These are phyloP conservation scores for Chaetomiaceae sp. DNA, from an alignment of 2,329 filamentous ascomycete species.

Conservation along the genomic window DNA sequence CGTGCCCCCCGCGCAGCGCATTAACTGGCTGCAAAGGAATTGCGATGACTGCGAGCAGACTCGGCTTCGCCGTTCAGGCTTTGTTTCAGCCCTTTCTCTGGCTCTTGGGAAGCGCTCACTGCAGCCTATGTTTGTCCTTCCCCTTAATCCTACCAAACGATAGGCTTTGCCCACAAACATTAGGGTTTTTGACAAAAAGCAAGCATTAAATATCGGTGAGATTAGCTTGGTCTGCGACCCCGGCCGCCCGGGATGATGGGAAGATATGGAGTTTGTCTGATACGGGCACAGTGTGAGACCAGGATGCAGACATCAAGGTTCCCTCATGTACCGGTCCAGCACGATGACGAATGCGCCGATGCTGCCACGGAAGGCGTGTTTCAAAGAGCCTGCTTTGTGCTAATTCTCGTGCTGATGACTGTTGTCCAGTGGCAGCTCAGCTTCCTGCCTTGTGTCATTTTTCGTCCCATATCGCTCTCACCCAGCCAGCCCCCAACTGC, in stretches of 20 bases:
- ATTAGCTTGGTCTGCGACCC: not conserved
- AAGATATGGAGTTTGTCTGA: slow-evolving; percentile 2
- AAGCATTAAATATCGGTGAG: not conserved
- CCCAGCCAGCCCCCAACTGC: slow-evolving; percentile 11
- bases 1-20: slow-evolving; percentile 8
- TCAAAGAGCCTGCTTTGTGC: slow-evolving; percentile 4
- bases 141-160: not conserved
- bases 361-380: slow-evolving; percentile 2
- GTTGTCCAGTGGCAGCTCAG: slow-evolving; percentile 4
- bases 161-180: slow-evolving; percentile 4
- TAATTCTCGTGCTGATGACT: not conserved
- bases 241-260: slow-evolving; percentile 11
- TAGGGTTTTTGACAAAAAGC: slow-evolving; percentile 7
- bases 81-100: not conserved
- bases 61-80: not conserved
- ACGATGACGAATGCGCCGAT: slow-evolving; percentile 1
- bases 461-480: not conserved
- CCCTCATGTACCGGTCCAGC: slow-evolving; percentile 2
- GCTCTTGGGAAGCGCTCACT: not conserved
- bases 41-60: not conserved
- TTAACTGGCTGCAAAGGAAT: slow-evolving; percentile 14
- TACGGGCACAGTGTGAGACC: slow-evolving; percentile 7
- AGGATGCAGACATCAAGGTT: slow-evolving; percentile 2
- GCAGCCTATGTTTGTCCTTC: not conserved
- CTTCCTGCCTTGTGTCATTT: slow-evolving; percentile 12